phyloP scores from a whole-genome alignment of 345 rosid species.

The Eutrema heterophyllum region DNA sequence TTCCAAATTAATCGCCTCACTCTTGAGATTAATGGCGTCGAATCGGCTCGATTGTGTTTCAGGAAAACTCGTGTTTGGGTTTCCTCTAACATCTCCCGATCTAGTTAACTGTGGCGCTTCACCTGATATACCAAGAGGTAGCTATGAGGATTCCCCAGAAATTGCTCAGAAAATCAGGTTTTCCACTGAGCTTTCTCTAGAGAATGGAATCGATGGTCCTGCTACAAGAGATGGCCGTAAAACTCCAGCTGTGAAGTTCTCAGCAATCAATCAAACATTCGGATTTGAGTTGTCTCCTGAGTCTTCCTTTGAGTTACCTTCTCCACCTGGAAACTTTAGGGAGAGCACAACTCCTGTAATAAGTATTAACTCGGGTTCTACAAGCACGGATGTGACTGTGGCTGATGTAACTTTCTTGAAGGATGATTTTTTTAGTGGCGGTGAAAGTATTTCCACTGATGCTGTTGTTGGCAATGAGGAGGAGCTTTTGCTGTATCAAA shows the following conservation, averaged over 20 bases:
- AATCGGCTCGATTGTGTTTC: slow-evolving; percentile 14
- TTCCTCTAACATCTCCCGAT: slow-evolving; percentile 66
- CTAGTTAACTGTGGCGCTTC: slow-evolving; percentile 68
- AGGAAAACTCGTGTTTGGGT: slow-evolving; percentile 63
- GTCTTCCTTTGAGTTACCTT: slow-evolving; percentile 79
- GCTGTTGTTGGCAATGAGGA: slow-evolving; percentile 32
- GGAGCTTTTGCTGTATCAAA: slow-evolving; percentile 36
- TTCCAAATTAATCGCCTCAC: background rate
- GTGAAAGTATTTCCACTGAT: slow-evolving; percentile 38
- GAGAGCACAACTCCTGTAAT: slow-evolving; percentile 24
- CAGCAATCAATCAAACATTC: slow-evolving; percentile 57
- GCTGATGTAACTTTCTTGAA: slow-evolving; percentile 33
- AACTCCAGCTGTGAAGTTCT: slow-evolving; percentile 55
- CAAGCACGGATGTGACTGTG: slow-evolving; percentile 22
- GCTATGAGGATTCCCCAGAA: slow-evolving; percentile 46
- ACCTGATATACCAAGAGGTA: slow-evolving; percentile 48
- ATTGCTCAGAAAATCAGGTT: slow-evolving; percentile 23
- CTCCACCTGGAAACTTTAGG: slow-evolving; percentile 18
- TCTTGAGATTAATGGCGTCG: background rate
- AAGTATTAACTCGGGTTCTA: slow-evolving; percentile 46
- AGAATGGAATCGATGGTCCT: slow-evolving; percentile 58
- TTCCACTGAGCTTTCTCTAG: slow-evolving; percentile 71
- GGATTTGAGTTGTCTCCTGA: slow-evolving; percentile 55
- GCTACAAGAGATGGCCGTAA: slow-evolving; percentile 24
- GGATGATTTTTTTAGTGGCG: slow-evolving; percentile 42